Evolutionary conservation across 768 basidiomycete species (phyloP), one percentile per base, ranked within the genome.

Genomic region (Vishniacozyma victoriae): DNA sequence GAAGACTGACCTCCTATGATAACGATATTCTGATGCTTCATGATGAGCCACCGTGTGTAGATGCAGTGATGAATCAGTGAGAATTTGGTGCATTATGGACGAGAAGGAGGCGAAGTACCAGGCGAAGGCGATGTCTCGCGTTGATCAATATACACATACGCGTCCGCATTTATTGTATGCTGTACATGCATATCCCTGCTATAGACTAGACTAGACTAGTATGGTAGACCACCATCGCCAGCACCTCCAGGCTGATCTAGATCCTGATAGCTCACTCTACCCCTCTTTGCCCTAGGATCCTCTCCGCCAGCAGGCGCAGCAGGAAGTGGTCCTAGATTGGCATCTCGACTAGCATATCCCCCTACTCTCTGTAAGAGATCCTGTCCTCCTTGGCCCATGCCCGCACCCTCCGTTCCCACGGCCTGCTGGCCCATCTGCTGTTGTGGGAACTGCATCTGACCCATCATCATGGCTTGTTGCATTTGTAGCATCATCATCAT

Each of bases 231-330:
- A 23, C 64, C 69, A 61, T 52, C 67, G 49, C 81, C 62, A 80
- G 79, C 70, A 81, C 83, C 31, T 79, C 84, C 77, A 86, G 86
- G 87, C 70, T 86, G 76, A 75, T 96, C 92, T 83, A 95, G 87
- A 73, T 96, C 92, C 69, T 89, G 84, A 67, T 96, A 96, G 74
- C 87, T 90, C 46, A 96, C 82, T 72, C 87, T 81, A 73, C 83
- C 85, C 37, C 87, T 87, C 26, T 83, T 86, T 25, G 86, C 84
- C 23, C 92, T 87, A 33, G 92, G 78, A 35, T 92, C 92, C 70
- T 96, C 92, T 24, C 83, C 86, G 72, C 90, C 86, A 46, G 86
- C 82, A 12, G 88, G 87, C 14, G 87, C 86, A 3, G 86, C 83
- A 50, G 20, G 19, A 43, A 25, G 27, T 35, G 6, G 24, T 39